A percentile compares a stretch with the other conserved stretches of the same genome.
Evolutionary conservation across 192 early-diverging fungal genomes (phyloP).

Genomic region (Backusella australiensis): DNA sequence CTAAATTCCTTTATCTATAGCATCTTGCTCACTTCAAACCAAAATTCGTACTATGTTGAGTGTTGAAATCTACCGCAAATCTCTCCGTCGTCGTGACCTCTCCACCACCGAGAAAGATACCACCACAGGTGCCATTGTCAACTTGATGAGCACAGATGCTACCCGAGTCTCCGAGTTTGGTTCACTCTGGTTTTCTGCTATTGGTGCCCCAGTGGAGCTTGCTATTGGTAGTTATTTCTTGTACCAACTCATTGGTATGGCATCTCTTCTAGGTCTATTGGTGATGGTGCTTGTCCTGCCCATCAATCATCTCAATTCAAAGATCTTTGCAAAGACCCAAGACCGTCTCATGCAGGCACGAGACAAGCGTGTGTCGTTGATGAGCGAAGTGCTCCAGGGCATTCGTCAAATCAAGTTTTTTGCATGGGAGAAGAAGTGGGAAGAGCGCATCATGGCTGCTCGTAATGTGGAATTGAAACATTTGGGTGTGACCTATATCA

Average conservation of each 20-base stretch:
- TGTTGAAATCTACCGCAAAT: slow-evolving; percentile 64
- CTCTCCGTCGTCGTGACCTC: slow-evolving; percentile 51
- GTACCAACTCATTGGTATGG: slow-evolving; percentile 75
- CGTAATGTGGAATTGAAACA: slow-evolving; percentile 45
- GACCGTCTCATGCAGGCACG: slow-evolving; percentile 57
- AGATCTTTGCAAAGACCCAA: slow-evolving; percentile 45
- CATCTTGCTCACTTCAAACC: slow-evolving; percentile 25
- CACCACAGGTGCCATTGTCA: slow-evolving; percentile 60
- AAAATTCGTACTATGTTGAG: slow-evolving; percentile 25
- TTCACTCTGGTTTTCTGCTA: slow-evolving; percentile 47
- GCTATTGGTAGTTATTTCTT: slow-evolving; percentile 64
- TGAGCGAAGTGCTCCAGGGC: slow-evolving; percentile 61
- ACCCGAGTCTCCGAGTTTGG: slow-evolving; percentile 54
- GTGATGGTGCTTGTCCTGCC: slow-evolving; percentile 51
- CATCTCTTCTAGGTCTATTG: slow-evolving; percentile 71
- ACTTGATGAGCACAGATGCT: slow-evolving; percentile 72
- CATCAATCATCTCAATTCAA: slow-evolving; percentile 36
- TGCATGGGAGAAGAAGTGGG: slow-evolving; percentile 44
- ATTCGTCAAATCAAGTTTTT: slow-evolving; percentile 68
- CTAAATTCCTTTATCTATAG: background rate
- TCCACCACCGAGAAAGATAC: slow-evolving; percentile 29
- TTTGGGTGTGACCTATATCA: slow-evolving; percentile 14
- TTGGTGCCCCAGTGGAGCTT: slow-evolving; percentile 60
- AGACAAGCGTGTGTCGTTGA: slow-evolving; percentile 76
- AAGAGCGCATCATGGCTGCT: slow-evolving; percentile 51